Base-by-base conservation (phyloP, 2,329 filamentous ascomycete genomes). In the Diaporthe citri region DNA sequence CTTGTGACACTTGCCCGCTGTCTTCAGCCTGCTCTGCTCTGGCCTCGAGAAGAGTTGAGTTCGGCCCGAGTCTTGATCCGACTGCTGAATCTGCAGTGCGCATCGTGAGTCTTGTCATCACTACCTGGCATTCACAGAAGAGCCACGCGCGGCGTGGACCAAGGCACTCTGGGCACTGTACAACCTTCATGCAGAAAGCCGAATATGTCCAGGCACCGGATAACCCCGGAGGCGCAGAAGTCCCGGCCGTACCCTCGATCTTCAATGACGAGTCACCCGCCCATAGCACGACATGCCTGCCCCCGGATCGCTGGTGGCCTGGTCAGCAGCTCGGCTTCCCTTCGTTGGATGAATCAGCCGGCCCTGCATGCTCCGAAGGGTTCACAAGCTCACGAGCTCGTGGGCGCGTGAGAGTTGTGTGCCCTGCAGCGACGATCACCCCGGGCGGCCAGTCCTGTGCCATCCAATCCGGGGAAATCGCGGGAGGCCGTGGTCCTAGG, bases 341-440 rank as follows among this genome's bases (percentile, higher is more conserved):
- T 46, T 51, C 46, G 39, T 39, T n/a, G 57, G 51, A 25, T 43
- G 48, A 20, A 15, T 8, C 46, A 46, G 36, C 57, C 59, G 60
- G 59, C 56, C 48, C 57, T 72, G 57, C 71, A 46, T 72, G 57
- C 48, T 64, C 57, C 57, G 71, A 55, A 56, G 48, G 28, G 13
- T 28, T 34, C 71, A 59, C 69, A 36, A 25, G 39, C 39, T 64
- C 60, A 48, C 20, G 22, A 22, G 36, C 39, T 64, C 60, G 41
- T 72, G n/a, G 5, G 31, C 25, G 46, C n/a, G 46, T n/a, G 71
- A 22, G 43, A 55, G 34, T 22, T 41, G 57, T 20, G 34, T 31
- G 25, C 57, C 46, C 57, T 64, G 71, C 57, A 72, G 71, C 39
- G 71, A 55, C 36, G 57, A 59, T 72, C 71, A 52, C 36, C 28